phyloP scores from a whole-genome alignment of 2,329 filamentous ascomycete genomes.

The Apiospora marii region DNA sequence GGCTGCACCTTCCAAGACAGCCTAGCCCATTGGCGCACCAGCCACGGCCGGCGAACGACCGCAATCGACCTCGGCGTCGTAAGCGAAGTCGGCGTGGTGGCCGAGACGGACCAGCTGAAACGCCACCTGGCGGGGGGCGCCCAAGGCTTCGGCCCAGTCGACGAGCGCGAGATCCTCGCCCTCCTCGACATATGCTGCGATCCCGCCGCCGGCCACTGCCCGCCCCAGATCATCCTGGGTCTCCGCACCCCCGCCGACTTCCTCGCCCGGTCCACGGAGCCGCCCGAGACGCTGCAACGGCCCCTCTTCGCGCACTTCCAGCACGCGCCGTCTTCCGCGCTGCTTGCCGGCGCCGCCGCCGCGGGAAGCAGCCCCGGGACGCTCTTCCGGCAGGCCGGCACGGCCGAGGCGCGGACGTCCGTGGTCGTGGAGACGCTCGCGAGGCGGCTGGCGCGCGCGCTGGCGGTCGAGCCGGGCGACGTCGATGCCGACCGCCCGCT shows the following conservation, averaged over 20 bases:
- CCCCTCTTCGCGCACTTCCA: conserved; percentile 22
- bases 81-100: neutral
- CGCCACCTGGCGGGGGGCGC: neutral
- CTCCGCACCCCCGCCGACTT: conserved; percentile 1
- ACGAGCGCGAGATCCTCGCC: neutral
- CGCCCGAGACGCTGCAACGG: neutral
- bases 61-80: neutral
- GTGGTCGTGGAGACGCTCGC: neutral
- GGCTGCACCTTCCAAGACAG: neutral
- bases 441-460: neutral
- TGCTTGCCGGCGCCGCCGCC: neutral
- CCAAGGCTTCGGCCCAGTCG: neutral
- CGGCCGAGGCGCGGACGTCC: neutral
- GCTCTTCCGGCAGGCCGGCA: conserved; percentile 9
- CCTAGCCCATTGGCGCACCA: neutral
- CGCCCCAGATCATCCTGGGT: conserved; percentile 11
- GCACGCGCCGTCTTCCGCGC: neutral
- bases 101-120: neutral
- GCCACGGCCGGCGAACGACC: neutral
- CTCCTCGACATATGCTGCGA: neutral
- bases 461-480: neutral
- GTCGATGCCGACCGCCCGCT: neutral
- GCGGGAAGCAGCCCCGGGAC: neutral
- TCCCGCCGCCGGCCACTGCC: neutral
- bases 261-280: neutral